phyloP scores from a whole-genome alignment of 371 early-diverging fungal genomes.

The Mucor indicus region DNA sequence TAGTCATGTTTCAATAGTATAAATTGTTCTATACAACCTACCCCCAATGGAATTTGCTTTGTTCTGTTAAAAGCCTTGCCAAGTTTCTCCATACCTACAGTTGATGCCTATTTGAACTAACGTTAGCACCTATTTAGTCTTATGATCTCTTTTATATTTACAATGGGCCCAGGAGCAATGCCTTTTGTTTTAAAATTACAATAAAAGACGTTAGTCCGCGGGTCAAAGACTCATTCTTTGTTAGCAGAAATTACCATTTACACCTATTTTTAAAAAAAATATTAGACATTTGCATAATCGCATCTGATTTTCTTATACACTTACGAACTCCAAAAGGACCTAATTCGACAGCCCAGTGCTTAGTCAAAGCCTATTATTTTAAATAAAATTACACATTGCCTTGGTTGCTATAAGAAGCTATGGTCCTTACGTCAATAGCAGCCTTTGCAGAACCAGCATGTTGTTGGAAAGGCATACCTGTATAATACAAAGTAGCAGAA shows the following conservation, averaged over 20 bases:
- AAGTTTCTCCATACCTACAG: constrained; percentile 37
- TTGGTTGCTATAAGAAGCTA: too few species aligned
- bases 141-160: constrained; percentile 1
- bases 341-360: constrained; percentile 52
- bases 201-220: background rate
- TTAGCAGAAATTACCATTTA: constrained; percentile 17
- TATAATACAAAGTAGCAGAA: constrained; percentile 64
- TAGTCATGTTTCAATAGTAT: too few species aligned
- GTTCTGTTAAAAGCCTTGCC: constrained; percentile 19
- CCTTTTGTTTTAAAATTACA: constrained; percentile 12
- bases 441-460: constrained; percentile 52
- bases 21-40: too few species aligned
- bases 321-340: constrained; percentile 50
- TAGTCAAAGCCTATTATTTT: constrained; percentile 37
- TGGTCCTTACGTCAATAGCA: constrained; percentile 30
- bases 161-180: constrained; percentile 52
- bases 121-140: background rate
- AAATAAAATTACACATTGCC: too few species aligned
- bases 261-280: constrained; percentile 6
- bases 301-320: too few species aligned
- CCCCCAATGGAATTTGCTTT: background rate
- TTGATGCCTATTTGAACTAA: constrained; percentile 9
- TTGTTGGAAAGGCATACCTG: constrained; percentile 52
- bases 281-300: too few species aligned
- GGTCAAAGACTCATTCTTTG: too few species aligned